Evolutionary conservation across 441 rosid genomes (phyloP), one percentile per base, ranked within the genome.

Genomic region (Adansonia madagascariensis): DNA sequence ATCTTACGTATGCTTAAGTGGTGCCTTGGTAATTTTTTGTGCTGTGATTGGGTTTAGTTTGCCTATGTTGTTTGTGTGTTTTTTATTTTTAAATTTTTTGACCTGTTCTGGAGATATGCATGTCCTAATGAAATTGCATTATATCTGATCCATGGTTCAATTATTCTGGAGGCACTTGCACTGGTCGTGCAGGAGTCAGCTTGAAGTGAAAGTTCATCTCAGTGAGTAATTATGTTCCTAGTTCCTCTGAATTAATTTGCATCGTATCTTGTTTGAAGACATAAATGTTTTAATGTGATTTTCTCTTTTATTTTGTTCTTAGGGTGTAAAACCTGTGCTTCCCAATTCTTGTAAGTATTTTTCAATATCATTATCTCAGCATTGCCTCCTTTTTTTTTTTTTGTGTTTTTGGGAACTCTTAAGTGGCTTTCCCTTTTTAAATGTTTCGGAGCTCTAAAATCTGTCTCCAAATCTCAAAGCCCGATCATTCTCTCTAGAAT

Each of bases 121-220:
- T 79, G 11, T 79, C 77, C 90, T 89, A 82, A 89, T 80, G 77
- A 75, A 74, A 76, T 85, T 86, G 83, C 75, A 80, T 92, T 76
- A 47, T 83, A 80, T 91, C 90, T 93, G 93, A 89, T 89, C 78
- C 89, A 87, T 89, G 85, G 87, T 84, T 74, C 84, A 85, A 82
- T 83, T 71, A 77, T 84, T 80, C 77, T 85, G 91, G 97, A 89
- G 92, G 93, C 85, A 78, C 78, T 83, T 85, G 90, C 89, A 67
- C 78, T 50, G 88, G 91, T 81, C 88, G 88, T 82, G 75, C 80
- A 77, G 67, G 85, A 82, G 78, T 80, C 80, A 55, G 75, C 61
- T 80, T 78, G 81, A 80, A 77, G 84, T 78, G 65, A 59, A 72
- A 76, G 71, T 70, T 50, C 74, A 57, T 63, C 68, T 64, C 52